Evolutionary conservation across 257 asterid species (phyloP), one percentile per base, ranked within the genome.

Genomic region (Ehretia macrophylla): DNA sequence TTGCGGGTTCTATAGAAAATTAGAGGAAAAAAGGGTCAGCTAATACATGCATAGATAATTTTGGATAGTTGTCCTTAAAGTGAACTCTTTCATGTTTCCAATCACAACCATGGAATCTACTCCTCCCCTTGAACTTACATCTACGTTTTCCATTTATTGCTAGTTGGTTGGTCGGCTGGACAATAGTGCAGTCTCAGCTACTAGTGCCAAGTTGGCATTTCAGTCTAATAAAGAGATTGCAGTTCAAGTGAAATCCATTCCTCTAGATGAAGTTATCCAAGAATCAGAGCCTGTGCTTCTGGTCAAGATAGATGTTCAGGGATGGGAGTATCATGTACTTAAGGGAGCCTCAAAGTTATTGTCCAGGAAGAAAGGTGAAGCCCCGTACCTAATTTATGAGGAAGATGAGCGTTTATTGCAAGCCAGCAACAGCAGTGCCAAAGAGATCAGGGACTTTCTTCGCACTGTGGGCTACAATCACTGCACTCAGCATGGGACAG

Each of bases 81-180:
- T 27, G 35, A 27, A 42, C 8, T 4, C 8, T 2, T 10, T 42
- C 16, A 42, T 42, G 16, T 42, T 42, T 42, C 47, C 47, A 10
- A 42, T 42, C 44, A 42, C 11, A 3, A 2, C 3, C 16, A 42
- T 42, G 35, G 35, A 27, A 1, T 27, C 35, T 27, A 6, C 35
- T 1, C 35, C 35, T 27, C 35, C 35, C 35, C 35, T 27, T 27
- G 35, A 27, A 27, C 35, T 27, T 27, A 27, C 35, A 27, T 27
- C 20, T 69, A 46, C 14, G 14, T 27, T 66, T 56, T 46, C 32
- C 67, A 14, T 64, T 58, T 64, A 35, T 68, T 32, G 14, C 51
- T 74, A 89, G 99, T 79, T 93, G 77, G 96, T 93, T 44, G 97
- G 99, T 8, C 84, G 99, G 68, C 95, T 93, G 5, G 99, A 93